These are phyloP conservation scores for Auricularia sp. DNA, from an alignment of 768 basidiomycete genomes.

Conservation along the genomic window DNA sequence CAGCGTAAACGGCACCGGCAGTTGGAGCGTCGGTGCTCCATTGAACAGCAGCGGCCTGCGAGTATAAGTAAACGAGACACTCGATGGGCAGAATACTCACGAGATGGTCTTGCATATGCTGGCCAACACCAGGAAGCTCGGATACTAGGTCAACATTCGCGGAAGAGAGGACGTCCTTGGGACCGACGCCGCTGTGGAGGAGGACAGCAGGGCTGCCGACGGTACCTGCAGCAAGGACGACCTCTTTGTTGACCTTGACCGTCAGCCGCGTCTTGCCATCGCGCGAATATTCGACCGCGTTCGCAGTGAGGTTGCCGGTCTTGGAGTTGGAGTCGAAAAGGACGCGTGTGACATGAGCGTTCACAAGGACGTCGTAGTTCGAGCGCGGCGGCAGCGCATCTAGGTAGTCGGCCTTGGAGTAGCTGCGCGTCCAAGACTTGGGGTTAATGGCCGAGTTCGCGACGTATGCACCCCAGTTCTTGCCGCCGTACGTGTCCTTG, in stretches of 20 bases:
- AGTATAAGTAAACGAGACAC: not conserved
- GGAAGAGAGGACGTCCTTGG: slow-evolving; percentile 37
- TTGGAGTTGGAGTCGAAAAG: slow-evolving; percentile 27
- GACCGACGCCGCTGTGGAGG: slow-evolving; percentile 50
- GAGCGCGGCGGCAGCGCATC: slow-evolving; percentile 51
- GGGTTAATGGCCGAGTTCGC: slow-evolving; percentile 53
- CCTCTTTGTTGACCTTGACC: slow-evolving; percentile 52
- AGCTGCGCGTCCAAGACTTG: slow-evolving; percentile 52
- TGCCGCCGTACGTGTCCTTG: slow-evolving; percentile 36
- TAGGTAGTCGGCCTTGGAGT: slow-evolving; percentile 56
- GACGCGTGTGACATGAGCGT: slow-evolving; percentile 49
- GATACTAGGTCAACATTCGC: slow-evolving; percentile 27
- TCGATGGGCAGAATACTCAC: slow-evolving; percentile 16
- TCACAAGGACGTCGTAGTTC: slow-evolving; percentile 55
- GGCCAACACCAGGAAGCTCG: slow-evolving; percentile 51
- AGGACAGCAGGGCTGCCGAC: slow-evolving; percentile 47
- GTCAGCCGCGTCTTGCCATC: slow-evolving; percentile 24
- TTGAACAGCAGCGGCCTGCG: not conserved
- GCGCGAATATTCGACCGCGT: slow-evolving; percentile 40
- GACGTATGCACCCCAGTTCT: slow-evolving; percentile 42
- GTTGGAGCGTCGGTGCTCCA: not conserved
- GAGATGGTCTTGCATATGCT: slow-evolving; percentile 48
- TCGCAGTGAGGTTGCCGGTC: slow-evolving; percentile 29
- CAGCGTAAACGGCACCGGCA: slow-evolving; percentile 25
- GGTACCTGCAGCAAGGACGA: slow-evolving; percentile 43